Base-by-base conservation (phyloP, 192 early-diverging fungal genomes). In the Umbelopsis isabellina region DNA sequence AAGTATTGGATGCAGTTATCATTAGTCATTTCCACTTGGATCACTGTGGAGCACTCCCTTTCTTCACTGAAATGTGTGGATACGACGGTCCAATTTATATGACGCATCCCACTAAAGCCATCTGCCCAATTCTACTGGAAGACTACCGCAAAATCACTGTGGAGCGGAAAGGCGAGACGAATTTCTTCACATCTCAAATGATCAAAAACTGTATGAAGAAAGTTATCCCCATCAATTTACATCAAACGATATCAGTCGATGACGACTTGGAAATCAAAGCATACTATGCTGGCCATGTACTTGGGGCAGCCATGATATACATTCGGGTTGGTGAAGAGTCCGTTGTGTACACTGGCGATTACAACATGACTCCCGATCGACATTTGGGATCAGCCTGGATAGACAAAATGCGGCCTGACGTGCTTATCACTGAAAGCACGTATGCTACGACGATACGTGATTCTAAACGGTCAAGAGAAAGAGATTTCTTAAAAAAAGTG, bases 1-100 rank as follows among this genome's bases (percentile, higher is more conserved):
- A 85, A 21, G 84, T 89, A 53, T 79, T 99, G 48, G 97, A 99
- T 84, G 90, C 89, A 69, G 89, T 99, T 18, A 92, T 99, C 66
- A 95, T 99, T 23, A 92, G 90, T 44, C 97, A 99, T 76, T 99
- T 99, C 73, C 97, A 99, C 72, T 86, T 99, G 53, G 97, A 99
- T 85, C 97, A 99, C 82, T 98, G 97, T 76, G 97, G 97, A 7
- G 95, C 96, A 1, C 79, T 99, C 15, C 95, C 97, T 0, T 93
- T 92, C 75, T 97, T 99, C 72, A 98, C 95, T 13, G 96, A 99
- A 79, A 90, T 93, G 79, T 89, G 89, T 79, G 96, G 95, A 2
- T 99, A 96, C 78, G 88, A 92, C 64, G 97, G 97, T 8, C 96
- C 96, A 6, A 94, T 99, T 16, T 97, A 94, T 84, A 99, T 99